These are phyloP conservation scores for Coprinellus micaceus DNA, from an alignment of 768 basidiomycete genomes.

Conservation along the genomic window DNA sequence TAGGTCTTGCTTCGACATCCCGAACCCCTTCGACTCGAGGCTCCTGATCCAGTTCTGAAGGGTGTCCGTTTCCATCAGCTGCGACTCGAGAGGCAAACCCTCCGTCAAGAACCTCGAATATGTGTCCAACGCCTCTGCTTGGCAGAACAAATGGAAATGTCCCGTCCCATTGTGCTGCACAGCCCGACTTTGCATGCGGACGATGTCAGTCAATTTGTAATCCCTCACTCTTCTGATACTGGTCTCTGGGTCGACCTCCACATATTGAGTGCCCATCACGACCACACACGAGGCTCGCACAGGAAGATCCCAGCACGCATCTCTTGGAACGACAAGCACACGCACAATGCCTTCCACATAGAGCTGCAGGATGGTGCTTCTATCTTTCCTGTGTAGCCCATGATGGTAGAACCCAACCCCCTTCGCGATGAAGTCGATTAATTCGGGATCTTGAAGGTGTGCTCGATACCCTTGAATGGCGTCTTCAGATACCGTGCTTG, in stretches of 20 bases:
- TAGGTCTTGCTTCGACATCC: conserved; percentile 53
- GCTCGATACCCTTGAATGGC: conserved; percentile 56
- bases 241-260: conserved; percentile 43
- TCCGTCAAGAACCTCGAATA: conserved; percentile 82
- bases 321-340: conserved; percentile 78
- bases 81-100: conserved; percentile 88
- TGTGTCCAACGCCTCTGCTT: conserved; percentile 77
- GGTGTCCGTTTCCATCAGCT: conserved; percentile 48
- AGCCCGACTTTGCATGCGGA: conserved; percentile 89
- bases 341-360: conserved; percentile 77
- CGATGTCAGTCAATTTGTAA: conserved; percentile 77
- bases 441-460: conserved; percentile 55
- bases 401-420: conserved; percentile 87
- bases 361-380: conserved; percentile 70
- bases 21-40: conserved; percentile 12
- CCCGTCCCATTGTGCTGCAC: conserved; percentile 59
- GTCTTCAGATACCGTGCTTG: conserved; percentile 44
- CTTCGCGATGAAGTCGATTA: conserved; percentile 72
- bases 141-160: conserved; percentile 85
- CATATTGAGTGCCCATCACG: conserved; percentile 90
- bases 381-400: conserved; percentile 65
- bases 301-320: conserved; percentile 87
- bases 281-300: conserved; percentile 78
- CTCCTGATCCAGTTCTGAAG: conserved; percentile 33
- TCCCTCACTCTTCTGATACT: conserved; percentile 70